These are phyloP conservation scores for Penicillium sp. DNA, from an alignment of 2,329 filamentous ascomycete genomes.

Conservation along the genomic window DNA sequence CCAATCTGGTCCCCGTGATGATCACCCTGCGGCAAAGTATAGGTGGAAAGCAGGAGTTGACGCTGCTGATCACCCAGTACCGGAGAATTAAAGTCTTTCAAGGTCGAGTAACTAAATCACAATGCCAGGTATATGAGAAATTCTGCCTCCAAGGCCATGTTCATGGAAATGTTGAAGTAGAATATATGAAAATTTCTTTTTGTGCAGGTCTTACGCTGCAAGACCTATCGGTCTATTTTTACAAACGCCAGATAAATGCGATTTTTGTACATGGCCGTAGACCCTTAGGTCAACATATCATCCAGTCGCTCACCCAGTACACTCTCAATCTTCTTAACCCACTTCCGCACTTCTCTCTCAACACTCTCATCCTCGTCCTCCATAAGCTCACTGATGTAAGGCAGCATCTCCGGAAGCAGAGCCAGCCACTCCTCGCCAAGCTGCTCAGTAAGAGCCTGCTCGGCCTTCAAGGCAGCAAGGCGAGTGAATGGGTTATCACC, in stretches of 20 bases:
- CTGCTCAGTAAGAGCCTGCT: conserved; percentile 75
- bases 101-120: neutral
- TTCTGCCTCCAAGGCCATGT: neutral
- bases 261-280: conserved; percentile 22
- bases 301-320: conserved; percentile 89
- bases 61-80: conserved; percentile 30
- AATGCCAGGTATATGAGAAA: neutral
- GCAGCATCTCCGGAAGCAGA: conserved; percentile 91
- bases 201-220: conserved; percentile 8
- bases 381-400: conserved; percentile 90
- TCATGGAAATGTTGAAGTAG: neutral
- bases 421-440: conserved; percentile 93
- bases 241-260: conserved; percentile 24
- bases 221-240: conserved; percentile 10
- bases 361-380: conserved; percentile 96
- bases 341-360: conserved; percentile 82
- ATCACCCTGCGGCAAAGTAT: conserved; percentile 40
- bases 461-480: conserved; percentile 76
- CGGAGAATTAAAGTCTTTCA: conserved; percentile 20
- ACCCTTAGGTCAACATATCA: conserved; percentile 76
- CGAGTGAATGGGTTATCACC: conserved; percentile 69
- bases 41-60: conserved; percentile 39
- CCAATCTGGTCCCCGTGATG: conserved; percentile 32
- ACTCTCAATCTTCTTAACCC: conserved; percentile 87
- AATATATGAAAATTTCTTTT: conserved; percentile 6